Base-by-base conservation (phyloP, 768 basidiomycete species). In the Pleurotus eryngii region DNA sequence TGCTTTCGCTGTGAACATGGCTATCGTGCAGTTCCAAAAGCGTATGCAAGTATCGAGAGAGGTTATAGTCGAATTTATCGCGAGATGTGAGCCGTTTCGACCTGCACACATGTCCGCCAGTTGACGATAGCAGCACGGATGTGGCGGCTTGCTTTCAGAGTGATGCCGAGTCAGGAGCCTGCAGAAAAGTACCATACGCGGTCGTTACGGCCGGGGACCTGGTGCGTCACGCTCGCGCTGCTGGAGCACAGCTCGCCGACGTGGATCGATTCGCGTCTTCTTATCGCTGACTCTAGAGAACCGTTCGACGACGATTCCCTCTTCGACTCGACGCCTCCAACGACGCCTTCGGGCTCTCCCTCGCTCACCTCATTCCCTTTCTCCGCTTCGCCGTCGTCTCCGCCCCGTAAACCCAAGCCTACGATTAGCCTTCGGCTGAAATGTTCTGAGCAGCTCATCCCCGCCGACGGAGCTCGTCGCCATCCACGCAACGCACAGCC, bases 21-120 rank as follows among this genome's bases (percentile, higher is more conserved):
- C 71, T 18, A 72, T 86, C 17, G 75, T 78, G 17, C 75, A 81
- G 43, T 90, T 89, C 68, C 85, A 87, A 67, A 84, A 82, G 62
- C 76, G 89, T n/a, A 86, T 91, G 86, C 74, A 82, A 22, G 78
- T 88, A 12, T 76, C 81, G 20, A 80, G 80, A 57, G 57, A 70
- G 17, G 78, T 89, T 39, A 63, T 60, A 5, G 64, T 87, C 15
- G 87, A 90, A 58, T 90, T 90, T 59, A 85, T 90, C 55, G 86
- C 87, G 4, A 67, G 78, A 62, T 72, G 78, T 76, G 51, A 22
- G 72, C 66, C 27, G 14, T n/a, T 39, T 54, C 20, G 7, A 17
- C 40, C 18, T 7, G 60, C n/a, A 3, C 26, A 17, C 15, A 43
- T 57, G 9, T 40, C 57, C n/a, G 39, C 40, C 35, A 5, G 15